Evolutionary conservation across 1,139 yeast species (phyloP), one percentile per base, ranked within the genome.

Genomic region (Pichia sp.): DNA sequence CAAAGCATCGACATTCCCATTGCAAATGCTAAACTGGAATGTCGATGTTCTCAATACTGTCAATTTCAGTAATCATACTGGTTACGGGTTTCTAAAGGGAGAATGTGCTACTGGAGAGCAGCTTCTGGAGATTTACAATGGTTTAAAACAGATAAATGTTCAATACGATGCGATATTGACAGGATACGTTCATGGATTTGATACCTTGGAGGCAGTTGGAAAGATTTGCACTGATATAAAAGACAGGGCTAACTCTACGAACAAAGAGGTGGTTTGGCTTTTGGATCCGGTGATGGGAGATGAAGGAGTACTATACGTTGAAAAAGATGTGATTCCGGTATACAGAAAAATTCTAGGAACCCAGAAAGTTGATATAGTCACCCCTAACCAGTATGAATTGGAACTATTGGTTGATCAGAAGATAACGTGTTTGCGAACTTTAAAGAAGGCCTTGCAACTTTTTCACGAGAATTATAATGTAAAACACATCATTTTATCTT

Each of bases 261-360:
- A 31, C 6, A 47, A 33, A 6, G 33, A 50, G 1, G 63, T 72
- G 5, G 44, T 69, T 61, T 87, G 95, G 84, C 73, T 91, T 12
- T 69, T 91, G 59, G 99, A 93, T 67, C 98, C 99, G 0, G 97
- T 93, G 2, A 78, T 93, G 78, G 99, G 99, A 14, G 99, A 93
- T 69, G 85, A 89, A 62, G 96, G 96, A 2, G 78, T 77, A 57
- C 68, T 92, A 31, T 93, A 93, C 65, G 97, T 93, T 10, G 79
- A 83, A 48, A 78, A 83, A 59, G 80, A 81, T 24, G 87, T 90
- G 52, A 76, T 92, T 0, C 81, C 83, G 0, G 79, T 81, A 1
- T 92, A 92, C 67, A 77, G 78, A 64, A 63, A 72, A n/a, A 73
- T 87, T 2, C 69, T 92, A 46, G 64, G 69, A 17, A 67, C 75